Base-by-base conservation (phyloP, 2,329 filamentous ascomycete species). In the Pochonia chlamydosporia region DNA sequence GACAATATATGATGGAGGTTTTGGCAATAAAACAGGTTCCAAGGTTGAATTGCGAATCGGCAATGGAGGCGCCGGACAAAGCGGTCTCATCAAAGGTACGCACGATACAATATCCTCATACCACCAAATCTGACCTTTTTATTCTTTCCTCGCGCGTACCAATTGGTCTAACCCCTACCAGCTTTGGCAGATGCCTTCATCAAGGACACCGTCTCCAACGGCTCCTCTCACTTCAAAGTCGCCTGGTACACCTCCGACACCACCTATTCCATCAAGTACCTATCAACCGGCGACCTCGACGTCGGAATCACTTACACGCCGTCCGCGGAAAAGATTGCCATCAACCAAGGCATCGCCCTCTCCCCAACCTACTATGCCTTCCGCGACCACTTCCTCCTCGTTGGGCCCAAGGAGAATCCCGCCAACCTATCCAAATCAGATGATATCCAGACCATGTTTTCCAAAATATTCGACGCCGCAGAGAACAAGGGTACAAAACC, bases 241-340 rank as follows among this genome's bases (percentile, higher is more conserved):
- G 71, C 62, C 18, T 75, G 72, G 71, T 66, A 69, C 44, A 64
- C 66, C 37, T 68, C 66, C 30, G 71, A 74, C 49, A 74, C 71
- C 1, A 71, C 68, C 1, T 65, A 68, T 46, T 68, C 63, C 18
- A 74, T 74, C 52, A 63, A 70, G 45, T 66, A 70, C 45, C 64
- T 75, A 18, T 58, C 66, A 43, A 54, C 57, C 2, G 63, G 65
- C 14, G 60, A 59, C 21, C 59, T 67, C 21, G 71, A 75, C 43
- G 58, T 73, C 0, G 70, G 65, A 4, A 75, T 75, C 44, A 74
- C 72, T 0, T 74, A 75, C 58, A 64, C 62, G 33, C 56, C 60
- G 5, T 56, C 60, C 2, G 71, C 72, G 0, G 72, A 75, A 54
- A 50, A 64, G 14, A 65, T 72, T 28, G 72, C 72, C 6, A 67